These are phyloP conservation scores for Apophysomyces ossiformis DNA, from an alignment of 371 early-diverging fungal genomes.

Conservation along the genomic window DNA sequence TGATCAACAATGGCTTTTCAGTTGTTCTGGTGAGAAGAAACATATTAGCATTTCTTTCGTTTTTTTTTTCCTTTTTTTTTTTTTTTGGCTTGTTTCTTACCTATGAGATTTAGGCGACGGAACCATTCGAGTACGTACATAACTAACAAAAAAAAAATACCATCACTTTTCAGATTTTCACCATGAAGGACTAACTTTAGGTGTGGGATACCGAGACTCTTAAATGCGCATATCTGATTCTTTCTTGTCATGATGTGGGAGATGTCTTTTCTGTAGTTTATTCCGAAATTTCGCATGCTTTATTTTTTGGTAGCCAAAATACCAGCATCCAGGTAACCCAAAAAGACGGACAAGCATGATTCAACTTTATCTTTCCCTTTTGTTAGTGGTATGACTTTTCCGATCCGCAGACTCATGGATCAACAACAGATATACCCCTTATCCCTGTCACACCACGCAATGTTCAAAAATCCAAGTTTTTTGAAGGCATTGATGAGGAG, in stretches of 20 bases:
- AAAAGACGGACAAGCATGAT: not conserved
- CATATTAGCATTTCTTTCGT: too few relatives aligned
- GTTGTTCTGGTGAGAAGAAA: conserved; percentile 65
- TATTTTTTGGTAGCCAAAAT: conserved; percentile 83
- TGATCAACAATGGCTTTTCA: conserved; percentile 64
- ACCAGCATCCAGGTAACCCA: conserved; percentile 75
- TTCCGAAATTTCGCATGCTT: conserved; percentile 49
- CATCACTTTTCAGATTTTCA: not conserved
- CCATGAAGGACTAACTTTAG: conserved; percentile 17
- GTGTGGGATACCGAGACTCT: conserved; percentile 75
- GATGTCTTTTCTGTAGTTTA: conserved; percentile 77
- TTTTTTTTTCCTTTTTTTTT: too few relatives aligned
- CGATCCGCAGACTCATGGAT: conserved; percentile 52
- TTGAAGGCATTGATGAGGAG: conserved; percentile 31
- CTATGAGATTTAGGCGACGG: conserved; percentile 61
- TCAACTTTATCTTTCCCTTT: not conserved
- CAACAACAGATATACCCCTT: conserved; percentile 35
- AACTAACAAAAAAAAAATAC: not conserved
- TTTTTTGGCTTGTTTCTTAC: not conserved
- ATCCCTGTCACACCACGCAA: conserved; percentile 39
- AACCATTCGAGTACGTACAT: conserved; percentile 57
- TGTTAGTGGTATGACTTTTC: conserved; percentile 65
- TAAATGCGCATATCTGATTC: conserved; percentile 65
- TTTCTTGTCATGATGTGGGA: conserved; percentile 77
- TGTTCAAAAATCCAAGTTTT: conserved; percentile 48